These are phyloP conservation scores for Papiliotrema laurentii DNA, from an alignment of 1,284 basidiomycete species.

Conservation along the genomic window DNA sequence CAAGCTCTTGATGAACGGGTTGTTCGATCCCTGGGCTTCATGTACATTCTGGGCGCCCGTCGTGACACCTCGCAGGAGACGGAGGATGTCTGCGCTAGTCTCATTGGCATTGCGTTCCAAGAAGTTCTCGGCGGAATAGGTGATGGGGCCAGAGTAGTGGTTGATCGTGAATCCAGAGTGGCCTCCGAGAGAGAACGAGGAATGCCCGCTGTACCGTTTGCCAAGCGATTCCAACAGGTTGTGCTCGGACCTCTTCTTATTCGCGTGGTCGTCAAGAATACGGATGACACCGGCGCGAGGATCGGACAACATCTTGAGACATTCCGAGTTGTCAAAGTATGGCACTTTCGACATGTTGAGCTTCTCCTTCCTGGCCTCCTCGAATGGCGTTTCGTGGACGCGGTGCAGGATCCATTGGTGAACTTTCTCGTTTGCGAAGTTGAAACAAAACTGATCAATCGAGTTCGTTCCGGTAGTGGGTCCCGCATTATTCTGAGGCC, in stretches of 20 bases:
- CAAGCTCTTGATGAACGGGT: conserved; percentile 84
- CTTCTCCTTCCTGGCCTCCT: conserved; percentile 82
- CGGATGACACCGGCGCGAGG: conserved; percentile 86
- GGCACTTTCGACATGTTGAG: conserved; percentile 59
- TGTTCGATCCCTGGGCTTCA: conserved; percentile 69
- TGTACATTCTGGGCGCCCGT: conserved; percentile 17
- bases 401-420: conserved; percentile 77
- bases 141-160: conserved; percentile 86
- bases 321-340: conserved; percentile 90
- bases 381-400: conserved; percentile 64
- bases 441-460: conserved; percentile 93
- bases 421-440: conserved; percentile 88
- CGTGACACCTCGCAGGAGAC: conserved; percentile 65
- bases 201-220: conserved; percentile 91
- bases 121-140: conserved; percentile 86
- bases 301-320: conserved; percentile 78
- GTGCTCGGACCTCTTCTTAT: conserved; percentile 84
- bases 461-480: conserved; percentile 69
- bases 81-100: conserved; percentile 88
- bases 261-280: conserved; percentile 95
- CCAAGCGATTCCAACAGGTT: conserved; percentile 92
- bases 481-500: conserved; percentile 77
- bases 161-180: conserved; percentile 84
- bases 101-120: conserved; percentile 84
- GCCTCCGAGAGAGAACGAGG: conserved; percentile 81